Conservation (phyloP, 2,329 filamentous ascomycete genomes). For the Fusarium succisae region DNA sequence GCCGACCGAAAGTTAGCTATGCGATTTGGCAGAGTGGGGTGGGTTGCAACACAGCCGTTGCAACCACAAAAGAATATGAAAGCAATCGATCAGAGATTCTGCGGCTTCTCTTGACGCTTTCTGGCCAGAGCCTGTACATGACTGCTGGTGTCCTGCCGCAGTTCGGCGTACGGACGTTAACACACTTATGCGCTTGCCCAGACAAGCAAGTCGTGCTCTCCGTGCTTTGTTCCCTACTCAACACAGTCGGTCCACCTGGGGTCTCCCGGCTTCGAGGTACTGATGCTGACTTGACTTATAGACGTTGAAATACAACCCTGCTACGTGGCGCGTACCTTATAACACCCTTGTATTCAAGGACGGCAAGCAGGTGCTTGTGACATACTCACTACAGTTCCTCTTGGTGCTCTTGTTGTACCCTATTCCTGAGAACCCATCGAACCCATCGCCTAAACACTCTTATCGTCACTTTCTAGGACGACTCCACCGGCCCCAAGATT, state of each 20-base stretch:
- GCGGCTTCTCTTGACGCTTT: constrained; percentile 83
- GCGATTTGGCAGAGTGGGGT: constrained; percentile 99
- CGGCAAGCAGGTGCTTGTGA: constrained; percentile 87
- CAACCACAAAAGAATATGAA: constrained; percentile 90
- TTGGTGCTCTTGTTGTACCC: constrained; percentile 86
- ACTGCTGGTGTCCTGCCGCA: constrained; percentile 81
- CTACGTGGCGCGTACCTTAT: constrained; percentile 92
- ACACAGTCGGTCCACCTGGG: constrained; percentile 72
- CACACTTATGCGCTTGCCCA: constrained; percentile 85
- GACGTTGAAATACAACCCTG: constrained; percentile 95
- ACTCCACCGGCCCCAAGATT: constrained; percentile 92
- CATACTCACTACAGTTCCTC: constrained; percentile 91
- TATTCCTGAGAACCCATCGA: constrained; percentile 78
- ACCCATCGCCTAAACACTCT: constrained; percentile 80
- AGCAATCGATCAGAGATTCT: constrained; percentile 92
- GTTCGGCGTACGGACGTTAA: constrained; percentile 83
- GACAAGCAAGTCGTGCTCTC: constrained; percentile 94
- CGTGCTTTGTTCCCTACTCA: constrained; percentile 89
- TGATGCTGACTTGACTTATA: constrained; percentile 48
- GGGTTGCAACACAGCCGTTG: constrained; percentile 89
- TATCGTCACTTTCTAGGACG: constrained; percentile 93
- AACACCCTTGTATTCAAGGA: constrained; percentile 93
- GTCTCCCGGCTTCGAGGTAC: not conserved
- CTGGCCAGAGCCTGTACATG: constrained; percentile 94
- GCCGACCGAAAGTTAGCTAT: constrained; percentile 84